Percentiles rank a stretch among this genome's conserved stretches.
Evolutionary conservation across 2,329 filamentous ascomycete species (phyloP).

Genomic region (Aspergillus neotritici): DNA sequence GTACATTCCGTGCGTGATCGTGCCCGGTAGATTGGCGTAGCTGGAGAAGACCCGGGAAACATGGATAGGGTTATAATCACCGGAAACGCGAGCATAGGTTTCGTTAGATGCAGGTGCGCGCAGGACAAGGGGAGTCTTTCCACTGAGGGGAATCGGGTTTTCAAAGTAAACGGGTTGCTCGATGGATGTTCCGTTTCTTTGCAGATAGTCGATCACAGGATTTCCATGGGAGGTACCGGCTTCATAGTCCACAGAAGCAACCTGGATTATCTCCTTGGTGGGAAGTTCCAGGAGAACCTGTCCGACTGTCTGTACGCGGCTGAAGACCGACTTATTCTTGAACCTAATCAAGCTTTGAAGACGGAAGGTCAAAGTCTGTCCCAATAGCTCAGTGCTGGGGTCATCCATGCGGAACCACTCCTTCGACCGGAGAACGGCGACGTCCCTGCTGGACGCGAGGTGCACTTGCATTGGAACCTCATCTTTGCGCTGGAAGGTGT

Average conservation of each 20-base stretch:
- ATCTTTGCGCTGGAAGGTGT: conserved; percentile 96
- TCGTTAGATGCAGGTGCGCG: conserved; percentile 95
- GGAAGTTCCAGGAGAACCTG: conserved; percentile 91
- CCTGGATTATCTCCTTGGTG: conserved; percentile 94
- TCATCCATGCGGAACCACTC: conserved; percentile 94
- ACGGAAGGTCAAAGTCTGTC: conserved; percentile 93
- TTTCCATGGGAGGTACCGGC: conserved; percentile 89
- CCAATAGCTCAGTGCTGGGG: conserved; percentile 76
- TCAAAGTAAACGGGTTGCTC: conserved; percentile 97
- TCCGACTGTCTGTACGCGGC: conserved; percentile 83
- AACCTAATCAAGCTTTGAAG: conserved; percentile 85
- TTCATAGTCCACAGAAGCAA: conserved; percentile 95
- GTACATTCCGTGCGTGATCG: conserved; percentile 99
- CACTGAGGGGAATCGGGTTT: conserved; percentile 91
- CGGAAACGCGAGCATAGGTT: conserved; percentile 94
- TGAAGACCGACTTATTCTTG: conserved; percentile 92
- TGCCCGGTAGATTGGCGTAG: conserved; percentile 92
- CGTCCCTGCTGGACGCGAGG: conserved; percentile 79
- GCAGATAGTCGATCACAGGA: conserved; percentile 91
- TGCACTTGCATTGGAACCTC: conserved; percentile 94
- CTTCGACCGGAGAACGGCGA: conserved; percentile 91
- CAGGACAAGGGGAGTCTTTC: conserved; percentile 80
- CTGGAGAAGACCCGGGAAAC: conserved; percentile 93
- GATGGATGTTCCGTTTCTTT: conserved; percentile 83
- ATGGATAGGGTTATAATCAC: conserved; percentile 98